Base-by-base conservation (phyloP, 495 filamentous ascomycete genomes). In the Aspergillus panamensis region DNA sequence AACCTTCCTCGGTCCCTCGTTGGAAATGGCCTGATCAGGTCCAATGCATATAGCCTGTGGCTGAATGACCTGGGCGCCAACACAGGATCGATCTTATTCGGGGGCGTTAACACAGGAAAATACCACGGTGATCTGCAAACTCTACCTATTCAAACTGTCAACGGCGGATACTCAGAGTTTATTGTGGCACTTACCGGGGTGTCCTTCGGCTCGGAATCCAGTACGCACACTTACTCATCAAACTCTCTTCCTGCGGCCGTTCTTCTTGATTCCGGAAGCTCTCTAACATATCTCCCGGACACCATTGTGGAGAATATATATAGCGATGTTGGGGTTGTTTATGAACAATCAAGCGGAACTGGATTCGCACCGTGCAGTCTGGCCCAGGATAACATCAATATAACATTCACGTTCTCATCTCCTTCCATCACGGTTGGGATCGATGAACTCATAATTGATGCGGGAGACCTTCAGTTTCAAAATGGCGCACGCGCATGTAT, bases 231-330 rank as follows among this genome's bases (percentile, higher is more conserved):
- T 52, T 81, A 81, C 62, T 70, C 73, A 17, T 76, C 85, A 55
- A 74, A 80, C 39, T 73, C 79, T 6, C 74, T 90, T 8, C 77
- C 78, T 0, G 69, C 67, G 2, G 84, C 85, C 1, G 91, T 91
- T 1, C 77, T 97, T 0, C 82, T 98, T 29, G 94, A 98, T 70
- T 92, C 92, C n/a, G 94, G 94, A 56, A 89, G 84, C 57, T 91
- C 86, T n/a, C 80, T 96, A 19, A 90, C 87, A 47, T 96, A 96
- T 70, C 84, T 98, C 0, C 93, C 93, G 5, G 75, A 92, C 60
- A 60, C 76, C 53, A 73, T 96, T 60, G 82, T 83, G 29, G 59
- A 80, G 21, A 67, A 68, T 7, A 83, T 98, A 48, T 92, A 85
- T 69, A 66, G 82, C 40, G 73, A 77, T 35, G 77, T 92, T 56